These are phyloP conservation scores for Coniophora puteana DNA, from an alignment of 1,284 basidiomycete genomes.

Conservation along the genomic window DNA sequence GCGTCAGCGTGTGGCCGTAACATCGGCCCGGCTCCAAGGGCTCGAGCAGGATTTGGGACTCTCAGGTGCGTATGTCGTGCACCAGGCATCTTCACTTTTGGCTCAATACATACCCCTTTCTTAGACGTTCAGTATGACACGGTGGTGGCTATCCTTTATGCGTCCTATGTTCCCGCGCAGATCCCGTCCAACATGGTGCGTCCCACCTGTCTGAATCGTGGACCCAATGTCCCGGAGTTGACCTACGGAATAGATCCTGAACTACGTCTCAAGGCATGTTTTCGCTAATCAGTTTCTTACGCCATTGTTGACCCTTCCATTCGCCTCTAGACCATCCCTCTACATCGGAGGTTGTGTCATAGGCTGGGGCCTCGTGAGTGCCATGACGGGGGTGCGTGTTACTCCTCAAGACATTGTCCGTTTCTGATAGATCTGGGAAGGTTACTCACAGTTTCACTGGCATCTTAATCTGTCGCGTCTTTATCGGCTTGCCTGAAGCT, in stretches of 20 bases:
- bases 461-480: slow-evolving; percentile 55
- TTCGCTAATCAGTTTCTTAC: not conserved
- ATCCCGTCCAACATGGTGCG: slow-evolving; percentile 64
- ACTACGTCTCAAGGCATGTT: slow-evolving; percentile 43
- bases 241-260: slow-evolving; percentile 42
- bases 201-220: no score
- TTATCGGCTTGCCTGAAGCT: slow-evolving; percentile 62
- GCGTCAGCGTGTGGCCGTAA: slow-evolving; percentile 52
- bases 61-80: slow-evolving; percentile 32
- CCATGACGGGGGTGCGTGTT: slow-evolving; percentile 51
- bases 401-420: not conserved
- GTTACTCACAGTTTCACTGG: slow-evolving; percentile 51
- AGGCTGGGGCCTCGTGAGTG: slow-evolving; percentile 60
- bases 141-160: slow-evolving; percentile 57
- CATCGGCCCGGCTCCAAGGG: slow-evolving; percentile 57
- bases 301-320: not conserved
- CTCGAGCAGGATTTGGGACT: slow-evolving; percentile 53
- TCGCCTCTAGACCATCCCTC: slow-evolving; percentile 44
- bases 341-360: slow-evolving; percentile 64
- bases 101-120: not conserved
- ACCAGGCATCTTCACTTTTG: not conserved
- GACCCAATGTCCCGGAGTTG: no score
- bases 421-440: slow-evolving; percentile 24
- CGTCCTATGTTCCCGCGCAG: slow-evolving; percentile 58
- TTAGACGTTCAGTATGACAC: slow-evolving; percentile 62